Evolutionary conservation across 2,329 filamentous ascomycete species (phyloP).

Genomic region (Botrytis deweyae): DNA sequence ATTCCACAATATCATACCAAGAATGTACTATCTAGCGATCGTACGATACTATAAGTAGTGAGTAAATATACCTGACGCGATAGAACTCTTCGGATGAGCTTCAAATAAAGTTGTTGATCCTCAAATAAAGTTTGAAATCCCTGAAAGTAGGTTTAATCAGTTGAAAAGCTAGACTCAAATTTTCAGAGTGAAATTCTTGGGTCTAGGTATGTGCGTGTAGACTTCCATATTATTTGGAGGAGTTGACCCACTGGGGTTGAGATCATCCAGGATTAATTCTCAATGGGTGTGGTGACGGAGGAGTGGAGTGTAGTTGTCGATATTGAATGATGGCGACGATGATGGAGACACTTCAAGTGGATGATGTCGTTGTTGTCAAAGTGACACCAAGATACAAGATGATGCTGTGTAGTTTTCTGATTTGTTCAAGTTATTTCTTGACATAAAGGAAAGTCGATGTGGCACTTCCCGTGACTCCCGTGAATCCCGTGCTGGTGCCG

Average conservation of each 20-base stretch:
- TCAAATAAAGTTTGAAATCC: constrained; percentile 10
- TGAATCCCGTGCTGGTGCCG: background rate
- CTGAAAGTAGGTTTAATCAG: background rate
- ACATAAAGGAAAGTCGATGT: background rate
- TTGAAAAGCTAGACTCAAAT: background rate
- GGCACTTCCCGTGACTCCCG: no score
- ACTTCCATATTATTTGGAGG: background rate
- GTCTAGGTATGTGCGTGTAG: background rate
- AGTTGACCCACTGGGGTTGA: background rate
- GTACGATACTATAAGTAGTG: background rate
- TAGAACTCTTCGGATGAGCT: background rate
- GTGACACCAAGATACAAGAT: background rate
- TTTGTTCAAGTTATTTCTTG: background rate
- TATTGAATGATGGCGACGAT: background rate
- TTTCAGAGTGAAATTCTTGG: background rate
- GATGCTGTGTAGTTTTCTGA: background rate
- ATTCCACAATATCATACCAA: background rate
- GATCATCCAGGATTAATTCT: background rate
- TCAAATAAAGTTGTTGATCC: constrained; percentile 5
- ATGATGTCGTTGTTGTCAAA: no score
- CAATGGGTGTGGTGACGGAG: background rate
- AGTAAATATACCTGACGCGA: background rate
- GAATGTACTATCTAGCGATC: background rate
- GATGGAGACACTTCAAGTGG: background rate
- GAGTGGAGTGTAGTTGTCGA: background rate